These are phyloP conservation scores for Fusarium marasasianum DNA, from an alignment of 2,329 filamentous ascomycete genomes.

Conservation along the genomic window DNA sequence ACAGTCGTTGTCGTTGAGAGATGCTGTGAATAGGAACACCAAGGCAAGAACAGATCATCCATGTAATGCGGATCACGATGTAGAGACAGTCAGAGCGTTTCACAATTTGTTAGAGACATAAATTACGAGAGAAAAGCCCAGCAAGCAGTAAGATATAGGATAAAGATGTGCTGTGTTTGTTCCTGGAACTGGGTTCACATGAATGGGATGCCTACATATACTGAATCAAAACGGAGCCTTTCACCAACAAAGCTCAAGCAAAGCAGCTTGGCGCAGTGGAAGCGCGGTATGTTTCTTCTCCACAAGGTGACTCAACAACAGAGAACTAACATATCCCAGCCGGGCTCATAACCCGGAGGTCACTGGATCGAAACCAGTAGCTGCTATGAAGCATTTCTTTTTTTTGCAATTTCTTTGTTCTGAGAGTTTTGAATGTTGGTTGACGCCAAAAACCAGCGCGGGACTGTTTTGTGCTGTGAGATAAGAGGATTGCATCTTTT, in stretches of 20 bases:
- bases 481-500: fast-evolving
- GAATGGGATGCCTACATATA: neutral
- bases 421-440: neutral
- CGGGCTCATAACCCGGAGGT: conserved; percentile 29
- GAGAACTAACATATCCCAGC: conserved; percentile 11
- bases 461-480: neutral
- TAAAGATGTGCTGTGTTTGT: neutral
- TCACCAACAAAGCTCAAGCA: conserved; percentile 6
- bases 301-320: neutral
- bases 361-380: conserved; percentile 26
- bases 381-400: conserved; percentile 12
- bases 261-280: conserved; percentile 30
- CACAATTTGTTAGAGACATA: neutral
- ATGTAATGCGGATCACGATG: neutral
- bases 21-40: neutral
- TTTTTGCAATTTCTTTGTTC: neutral
- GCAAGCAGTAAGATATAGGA: fast-evolving
- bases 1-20: neutral
- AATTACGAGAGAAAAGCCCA: fast-evolving
- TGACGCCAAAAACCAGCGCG: neutral
- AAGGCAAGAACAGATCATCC: neutral
- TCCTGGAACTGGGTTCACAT: neutral
- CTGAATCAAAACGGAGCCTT: neutral
- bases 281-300: conserved; percentile 24
- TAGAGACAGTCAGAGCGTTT: neutral